Percentiles rank a stretch among this genome's conserved stretches.
These are phyloP conservation scores for Erodium maritimum DNA, from an alignment of 345 rosid genomes.

Conservation along the genomic window DNA sequence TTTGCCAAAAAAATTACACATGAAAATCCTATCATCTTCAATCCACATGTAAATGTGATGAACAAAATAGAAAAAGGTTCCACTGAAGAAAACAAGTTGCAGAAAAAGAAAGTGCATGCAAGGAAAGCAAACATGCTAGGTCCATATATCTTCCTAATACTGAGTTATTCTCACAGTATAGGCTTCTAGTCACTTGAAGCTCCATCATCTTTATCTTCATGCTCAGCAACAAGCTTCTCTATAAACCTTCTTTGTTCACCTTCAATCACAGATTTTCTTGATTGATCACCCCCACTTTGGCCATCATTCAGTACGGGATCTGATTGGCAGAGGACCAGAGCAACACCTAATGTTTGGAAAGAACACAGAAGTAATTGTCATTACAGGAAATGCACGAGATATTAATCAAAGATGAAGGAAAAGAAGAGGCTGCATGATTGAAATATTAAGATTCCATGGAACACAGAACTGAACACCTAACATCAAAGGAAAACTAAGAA, in stretches of 20 bases:
- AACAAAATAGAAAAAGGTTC: background rate
- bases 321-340: slow-evolving; percentile 82
- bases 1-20: too few relatives aligned
- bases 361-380: too few relatives aligned
- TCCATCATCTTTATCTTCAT: slow-evolving; percentile 69
- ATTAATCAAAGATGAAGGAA: background rate
- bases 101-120: background rate
- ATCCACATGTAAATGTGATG: background rate
- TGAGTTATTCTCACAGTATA: slow-evolving; percentile 1
- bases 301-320: slow-evolving; percentile 90
- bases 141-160: background rate
- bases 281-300: slow-evolving; percentile 54
- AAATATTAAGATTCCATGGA: background rate
- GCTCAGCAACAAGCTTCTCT: slow-evolving; percentile 75
- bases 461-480: background rate
- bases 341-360: slow-evolving; percentile 48
- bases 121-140: background rate
- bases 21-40: too few relatives aligned
- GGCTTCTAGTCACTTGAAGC: slow-evolving; percentile 61
- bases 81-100: background rate
- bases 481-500: background rate
- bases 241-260: slow-evolving; percentile 72
- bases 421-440: background rate
- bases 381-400: background rate
- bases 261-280: slow-evolving; percentile 64